A percentile compares a stretch with the other conserved stretches of the same genome.
phyloP scores from a whole-genome alignment of 179 eudicot genomes.

The Beta macrorhiza region DNA sequence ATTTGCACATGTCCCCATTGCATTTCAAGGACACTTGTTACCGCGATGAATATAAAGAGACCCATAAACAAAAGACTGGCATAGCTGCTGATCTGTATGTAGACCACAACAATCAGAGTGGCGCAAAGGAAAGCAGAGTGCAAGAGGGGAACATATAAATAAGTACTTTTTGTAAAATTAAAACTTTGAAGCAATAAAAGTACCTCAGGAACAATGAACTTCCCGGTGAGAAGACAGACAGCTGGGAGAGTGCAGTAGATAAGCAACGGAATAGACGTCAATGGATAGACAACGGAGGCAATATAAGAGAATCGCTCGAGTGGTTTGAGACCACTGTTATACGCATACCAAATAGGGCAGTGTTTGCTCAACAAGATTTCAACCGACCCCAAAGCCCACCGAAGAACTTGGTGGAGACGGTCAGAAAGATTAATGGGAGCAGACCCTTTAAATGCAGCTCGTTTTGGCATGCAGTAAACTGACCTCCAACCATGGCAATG shows the following conservation, averaged over 20 bases:
- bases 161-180: not conserved
- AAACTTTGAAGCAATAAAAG: not conserved
- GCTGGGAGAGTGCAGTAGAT: slow-evolving; percentile 83
- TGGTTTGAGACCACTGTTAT: slow-evolving; percentile 76
- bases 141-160: not conserved
- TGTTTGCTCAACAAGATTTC: slow-evolving; percentile 90
- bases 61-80: slow-evolving; percentile 88
- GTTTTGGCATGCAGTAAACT: slow-evolving; percentile 86
- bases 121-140: not conserved
- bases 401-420: slow-evolving; percentile 90
- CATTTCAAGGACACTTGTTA: slow-evolving; percentile 79
- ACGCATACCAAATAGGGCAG: slow-evolving; percentile 94
- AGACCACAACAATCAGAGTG: not conserved
- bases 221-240: slow-evolving; percentile 76
- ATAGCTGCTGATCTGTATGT: slow-evolving; percentile 76
- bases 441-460: slow-evolving; percentile 91
- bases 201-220: slow-evolving; percentile 97
- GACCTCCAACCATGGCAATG: slow-evolving; percentile 99
- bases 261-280: slow-evolving; percentile 83
- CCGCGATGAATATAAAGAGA: slow-evolving; percentile 79
- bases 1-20: slow-evolving; percentile 87
- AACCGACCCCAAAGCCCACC: slow-evolving; percentile 97
- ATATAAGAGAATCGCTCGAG: slow-evolving; percentile 88
- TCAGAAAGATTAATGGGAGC: slow-evolving; percentile 97
- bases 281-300: slow-evolving; percentile 86